Evolutionary conservation across 192 early-diverging fungal species (phyloP).

Genomic region (Coemansia pectinata): DNA sequence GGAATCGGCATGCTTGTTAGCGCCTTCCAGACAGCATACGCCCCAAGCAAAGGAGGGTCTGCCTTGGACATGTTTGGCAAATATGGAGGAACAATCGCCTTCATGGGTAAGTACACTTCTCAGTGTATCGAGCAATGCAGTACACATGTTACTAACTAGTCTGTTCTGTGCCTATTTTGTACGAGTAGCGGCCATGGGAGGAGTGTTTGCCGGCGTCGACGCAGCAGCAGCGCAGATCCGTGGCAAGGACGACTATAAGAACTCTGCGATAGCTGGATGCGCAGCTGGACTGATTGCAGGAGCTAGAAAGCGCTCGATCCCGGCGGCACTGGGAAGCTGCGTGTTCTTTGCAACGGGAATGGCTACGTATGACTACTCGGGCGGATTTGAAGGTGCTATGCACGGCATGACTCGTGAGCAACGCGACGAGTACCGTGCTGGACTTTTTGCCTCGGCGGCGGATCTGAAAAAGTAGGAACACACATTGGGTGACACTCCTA

Average conservation of each 20-base stretch:
- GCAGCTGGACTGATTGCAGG: constrained; percentile 72
- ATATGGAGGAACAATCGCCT: constrained; percentile 65
- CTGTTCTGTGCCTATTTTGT: neutral
- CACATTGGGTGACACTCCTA: neutral
- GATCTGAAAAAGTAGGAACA: constrained; percentile 36
- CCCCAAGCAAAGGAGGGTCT: constrained; percentile 39
- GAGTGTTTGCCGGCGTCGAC: constrained; percentile 72
- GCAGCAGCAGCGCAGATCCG: constrained; percentile 60
- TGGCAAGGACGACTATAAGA: constrained; percentile 69
- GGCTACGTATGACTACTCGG: constrained; percentile 67
- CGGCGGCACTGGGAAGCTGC: constrained; percentile 63
- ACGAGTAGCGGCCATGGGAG: constrained; percentile 71
- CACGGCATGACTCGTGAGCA: constrained; percentile 41
- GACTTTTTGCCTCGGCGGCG: constrained; percentile 47
- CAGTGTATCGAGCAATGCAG: neutral
- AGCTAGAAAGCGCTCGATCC: constrained; percentile 60
- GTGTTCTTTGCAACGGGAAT: constrained; percentile 66
- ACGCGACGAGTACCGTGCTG: constrained; percentile 49
- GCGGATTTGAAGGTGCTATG: constrained; percentile 51
- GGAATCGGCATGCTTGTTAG: constrained; percentile 70
- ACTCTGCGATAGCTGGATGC: constrained; percentile 71
- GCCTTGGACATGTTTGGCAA: constrained; percentile 60
- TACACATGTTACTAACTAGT: neutral
- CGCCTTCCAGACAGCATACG: constrained; percentile 66
- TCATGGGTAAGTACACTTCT: constrained; percentile 62